Base-by-base conservation (phyloP, 495 filamentous ascomycete genomes). In the Copromyces sp. region DNA sequence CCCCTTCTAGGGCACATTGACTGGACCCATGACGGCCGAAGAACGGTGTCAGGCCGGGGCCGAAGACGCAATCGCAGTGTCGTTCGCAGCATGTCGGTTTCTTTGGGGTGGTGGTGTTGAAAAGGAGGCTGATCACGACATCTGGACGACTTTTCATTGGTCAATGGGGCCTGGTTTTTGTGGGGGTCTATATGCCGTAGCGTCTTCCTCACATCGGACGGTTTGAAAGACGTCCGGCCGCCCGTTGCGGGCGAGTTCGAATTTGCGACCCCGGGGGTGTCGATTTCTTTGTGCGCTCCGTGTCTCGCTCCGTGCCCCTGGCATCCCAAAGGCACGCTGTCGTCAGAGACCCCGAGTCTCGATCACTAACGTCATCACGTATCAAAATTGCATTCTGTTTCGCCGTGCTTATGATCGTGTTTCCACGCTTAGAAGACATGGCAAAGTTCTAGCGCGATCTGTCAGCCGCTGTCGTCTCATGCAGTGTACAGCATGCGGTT, bases 101-200 rank as follows among this genome's bases (percentile, higher is more conserved):
- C 68, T 71, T 71, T 44, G 42, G 73, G 75, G 76, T 75, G 78
- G 77, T 80, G 78, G 77, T 81, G 79, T 79, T 80, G 78, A 78
- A 74, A 61, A 14, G 53, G 71, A 76, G 73, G 72, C 73, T 74
- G 77, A 80, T 80, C 78, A 79, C 79, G 79, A 79, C 79, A 80
- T 80, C 79, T 75, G 44, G 76, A 29, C 42, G 42, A 45, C 3
- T 44, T 79, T 2, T 75, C 70, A 80, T 80, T 80, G 79, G 79
- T 37, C 79, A 74, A 76, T 74, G 6, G 4, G 6, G 39, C 35
- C 45, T 4, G 37, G 35, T 71, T 76, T 75, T 73, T 78, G 76
- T 79, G 77, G 79, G 77, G 74, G 74, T 75, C 69, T 68, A 39
- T 32, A 12, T 59, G 47, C 65, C 69, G 65, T 9, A 53, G n/a